These are phyloP conservation scores for Exophiala sp. DNA, from an alignment of 2,329 filamentous ascomycete genomes.

Conservation along the genomic window DNA sequence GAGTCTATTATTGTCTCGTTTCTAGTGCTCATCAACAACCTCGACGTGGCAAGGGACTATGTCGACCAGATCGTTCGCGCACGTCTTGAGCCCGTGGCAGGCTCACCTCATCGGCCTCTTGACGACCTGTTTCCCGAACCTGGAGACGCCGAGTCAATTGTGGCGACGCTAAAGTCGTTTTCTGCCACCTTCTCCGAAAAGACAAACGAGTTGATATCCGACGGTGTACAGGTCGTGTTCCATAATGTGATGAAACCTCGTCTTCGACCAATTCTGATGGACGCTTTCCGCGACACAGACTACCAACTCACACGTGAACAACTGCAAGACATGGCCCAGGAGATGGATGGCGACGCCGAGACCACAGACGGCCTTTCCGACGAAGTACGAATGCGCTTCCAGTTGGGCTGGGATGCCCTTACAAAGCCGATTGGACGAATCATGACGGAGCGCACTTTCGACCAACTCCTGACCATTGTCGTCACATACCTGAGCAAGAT, in stretches of 20 bases:
- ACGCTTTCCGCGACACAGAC: conserved; percentile 88
- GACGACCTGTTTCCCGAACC: conserved; percentile 68
- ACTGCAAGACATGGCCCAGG: conserved; percentile 28
- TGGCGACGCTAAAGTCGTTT: conserved; percentile 56
- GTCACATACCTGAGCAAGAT: conserved; percentile 71
- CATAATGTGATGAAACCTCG: conserved; percentile 82
- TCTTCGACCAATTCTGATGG: conserved; percentile 76
- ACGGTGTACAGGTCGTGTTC: conserved; percentile 82
- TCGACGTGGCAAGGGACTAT: conserved; percentile 90
- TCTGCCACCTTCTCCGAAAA: conserved; percentile 72
- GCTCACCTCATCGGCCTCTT: conserved; percentile 38
- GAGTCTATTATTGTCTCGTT: conserved; percentile 88
- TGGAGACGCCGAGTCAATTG: conserved; percentile 68
- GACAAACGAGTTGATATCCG: conserved; percentile 73
- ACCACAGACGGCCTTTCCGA: conserved; percentile 46
- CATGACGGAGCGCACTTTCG: conserved; percentile 73
- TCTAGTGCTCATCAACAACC: conserved; percentile 89
- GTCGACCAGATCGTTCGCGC: conserved; percentile 77
- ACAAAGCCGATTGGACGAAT: conserved; percentile 81
- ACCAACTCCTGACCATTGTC: conserved; percentile 70
- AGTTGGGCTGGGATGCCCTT: conserved; percentile 78
- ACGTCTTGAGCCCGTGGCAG: conserved; percentile 52
- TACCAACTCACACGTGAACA: conserved; percentile 63
- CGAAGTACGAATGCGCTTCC: conserved; percentile 73
- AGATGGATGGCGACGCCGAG: conserved; percentile 34